phyloP scores from a whole-genome alignment of 2,329 filamentous ascomycete species.

The Neonectria neomacrospora region DNA sequence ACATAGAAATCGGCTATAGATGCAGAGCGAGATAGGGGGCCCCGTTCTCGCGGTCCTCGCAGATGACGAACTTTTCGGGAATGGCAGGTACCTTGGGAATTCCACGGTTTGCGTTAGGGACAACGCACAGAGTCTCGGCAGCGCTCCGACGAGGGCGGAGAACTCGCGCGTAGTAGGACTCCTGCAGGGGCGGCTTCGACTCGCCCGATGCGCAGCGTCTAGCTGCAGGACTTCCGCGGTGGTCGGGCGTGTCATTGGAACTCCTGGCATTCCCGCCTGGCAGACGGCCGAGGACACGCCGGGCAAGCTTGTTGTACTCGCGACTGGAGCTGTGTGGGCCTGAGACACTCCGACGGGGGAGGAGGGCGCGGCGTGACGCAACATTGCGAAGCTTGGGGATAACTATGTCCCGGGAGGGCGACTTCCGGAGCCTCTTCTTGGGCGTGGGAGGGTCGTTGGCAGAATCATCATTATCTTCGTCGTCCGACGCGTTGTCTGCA shows the following conservation, averaged over 20 bases:
- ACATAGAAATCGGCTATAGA: conserved; percentile 31
- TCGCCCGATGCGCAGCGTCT: conserved; percentile 36
- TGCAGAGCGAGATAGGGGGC: conserved; percentile 47
- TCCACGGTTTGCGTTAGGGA: conserved; percentile 59
- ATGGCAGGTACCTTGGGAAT: conserved; percentile 59
- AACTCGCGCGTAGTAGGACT: conserved; percentile 39
- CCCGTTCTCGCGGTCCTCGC: conserved; percentile 50
- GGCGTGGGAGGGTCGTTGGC: conserved; percentile 42
- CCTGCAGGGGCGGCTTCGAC: conserved; percentile 31
- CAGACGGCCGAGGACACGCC: conserved; percentile 41
- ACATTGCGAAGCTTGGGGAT: conserved; percentile 48
- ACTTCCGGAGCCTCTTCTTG: conserved; percentile 66
- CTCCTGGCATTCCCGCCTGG: conserved; percentile 35
- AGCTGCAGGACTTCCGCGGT: conserved; percentile 26
- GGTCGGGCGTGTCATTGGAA: conserved; percentile 34
- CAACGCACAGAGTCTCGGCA: conserved; percentile 51
- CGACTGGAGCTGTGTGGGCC: conserved; percentile 35
- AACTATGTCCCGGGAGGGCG: conserved; percentile 57
- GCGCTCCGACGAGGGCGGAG: conserved; percentile 42
- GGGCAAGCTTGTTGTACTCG: conserved; percentile 41
- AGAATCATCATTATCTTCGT: conserved; percentile 44
- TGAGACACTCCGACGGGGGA: conserved; percentile 45
- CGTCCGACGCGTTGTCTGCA: conserved; percentile 50
- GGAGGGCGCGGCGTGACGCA: conserved; percentile 40
- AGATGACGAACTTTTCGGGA: conserved; percentile 54